These are phyloP conservation scores for Hyaloscypha finlandica DNA, from an alignment of 495 filamentous ascomycete genomes.

Conservation along the genomic window DNA sequence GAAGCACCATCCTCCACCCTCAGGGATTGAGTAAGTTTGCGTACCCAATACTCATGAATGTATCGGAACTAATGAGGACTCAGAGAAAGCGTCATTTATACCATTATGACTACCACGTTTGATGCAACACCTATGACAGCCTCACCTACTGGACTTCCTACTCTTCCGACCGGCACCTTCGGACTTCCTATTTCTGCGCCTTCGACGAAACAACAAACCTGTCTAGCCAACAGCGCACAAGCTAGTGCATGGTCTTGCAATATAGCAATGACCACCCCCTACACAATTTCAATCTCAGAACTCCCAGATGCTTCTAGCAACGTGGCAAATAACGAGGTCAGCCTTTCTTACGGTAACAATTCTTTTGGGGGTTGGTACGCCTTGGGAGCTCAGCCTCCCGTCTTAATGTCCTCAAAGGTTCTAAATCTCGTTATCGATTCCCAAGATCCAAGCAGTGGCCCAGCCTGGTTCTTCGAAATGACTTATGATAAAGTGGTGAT, in stretches of 20 bases:
- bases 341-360: conserved; percentile 21
- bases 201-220: conserved; percentile 62
- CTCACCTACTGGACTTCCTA: conserved; percentile 57
- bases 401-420: conserved; percentile 46
- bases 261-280: conserved; percentile 6
- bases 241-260: conserved; percentile 70
- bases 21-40: conserved; percentile 23
- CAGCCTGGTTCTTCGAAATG: conserved; percentile 72
- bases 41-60: neutral
- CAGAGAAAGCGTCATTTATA: conserved; percentile 28
- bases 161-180: conserved; percentile 66
- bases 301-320: conserved; percentile 5
- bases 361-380: conserved; percentile 42
- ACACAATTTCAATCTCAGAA: conserved; percentile 20
- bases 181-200: conserved; percentile 56
- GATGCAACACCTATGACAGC: conserved; percentile 64
- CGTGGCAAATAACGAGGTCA: conserved; percentile 26
- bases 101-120: conserved; percentile 57
- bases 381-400: conserved; percentile 77
- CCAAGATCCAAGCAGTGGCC: conserved; percentile 63
- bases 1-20: conserved; percentile 26
- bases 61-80: conserved; percentile 22
- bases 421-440: conserved; percentile 67
- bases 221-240: conserved; percentile 62
- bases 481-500: conserved; percentile 84